Percentiles rank a stretch among this genome's conserved stretches.
These are phyloP conservation scores for Dendrocalamus sinicus DNA, from an alignment of 176 grass and related monocot species.

Conservation along the genomic window DNA sequence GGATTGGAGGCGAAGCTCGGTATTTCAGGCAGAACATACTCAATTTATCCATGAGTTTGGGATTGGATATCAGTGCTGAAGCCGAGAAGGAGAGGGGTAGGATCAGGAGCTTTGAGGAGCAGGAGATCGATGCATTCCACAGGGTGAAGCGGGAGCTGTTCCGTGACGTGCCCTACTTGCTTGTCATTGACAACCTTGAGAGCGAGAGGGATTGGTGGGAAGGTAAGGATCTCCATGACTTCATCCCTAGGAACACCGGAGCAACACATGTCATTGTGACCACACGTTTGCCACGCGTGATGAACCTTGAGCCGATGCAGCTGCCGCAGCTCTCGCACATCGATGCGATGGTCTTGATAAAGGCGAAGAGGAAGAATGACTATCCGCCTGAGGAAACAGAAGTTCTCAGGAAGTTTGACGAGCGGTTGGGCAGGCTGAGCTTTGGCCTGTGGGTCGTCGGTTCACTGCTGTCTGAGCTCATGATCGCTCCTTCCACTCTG, in stretches of 20 bases:
- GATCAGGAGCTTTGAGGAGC: constrained; percentile 92
- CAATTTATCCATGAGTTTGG: constrained; percentile 76
- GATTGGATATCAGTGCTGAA: constrained; percentile 88
- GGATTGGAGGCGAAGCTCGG: constrained; percentile 89
- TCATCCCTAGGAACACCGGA: constrained; percentile 91
- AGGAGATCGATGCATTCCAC: constrained; percentile 90
- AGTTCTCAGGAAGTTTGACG: constrained; percentile 82
- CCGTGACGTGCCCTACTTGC: constrained; percentile 88
- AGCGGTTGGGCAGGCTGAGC: constrained; percentile 82
- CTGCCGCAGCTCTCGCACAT: constrained; percentile 67
- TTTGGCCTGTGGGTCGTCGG: constrained; percentile 84
- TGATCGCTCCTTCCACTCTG: constrained; percentile 77
- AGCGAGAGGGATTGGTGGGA: constrained; percentile 98
- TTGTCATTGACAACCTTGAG: constrained; percentile 96
- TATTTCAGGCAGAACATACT: constrained; percentile 92
- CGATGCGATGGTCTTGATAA: constrained; percentile 76
- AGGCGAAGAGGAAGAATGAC: constrained; percentile 83
- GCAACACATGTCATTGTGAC: constrained; percentile 85
- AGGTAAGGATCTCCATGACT: constrained; percentile 96
- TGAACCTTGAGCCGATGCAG: constrained; percentile 91
- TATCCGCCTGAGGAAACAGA: constrained; percentile 71
- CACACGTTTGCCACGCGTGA: constrained; percentile 70
- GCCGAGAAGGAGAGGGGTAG: constrained; percentile 90
- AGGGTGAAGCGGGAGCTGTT: constrained; percentile 94
- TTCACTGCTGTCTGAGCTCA: constrained; percentile 85